Percentiles rank a stretch among this genome's conserved stretches.
These are phyloP conservation scores for Ganoderma sinense DNA, from an alignment of 1,284 basidiomycete species.

Conservation along the genomic window DNA sequence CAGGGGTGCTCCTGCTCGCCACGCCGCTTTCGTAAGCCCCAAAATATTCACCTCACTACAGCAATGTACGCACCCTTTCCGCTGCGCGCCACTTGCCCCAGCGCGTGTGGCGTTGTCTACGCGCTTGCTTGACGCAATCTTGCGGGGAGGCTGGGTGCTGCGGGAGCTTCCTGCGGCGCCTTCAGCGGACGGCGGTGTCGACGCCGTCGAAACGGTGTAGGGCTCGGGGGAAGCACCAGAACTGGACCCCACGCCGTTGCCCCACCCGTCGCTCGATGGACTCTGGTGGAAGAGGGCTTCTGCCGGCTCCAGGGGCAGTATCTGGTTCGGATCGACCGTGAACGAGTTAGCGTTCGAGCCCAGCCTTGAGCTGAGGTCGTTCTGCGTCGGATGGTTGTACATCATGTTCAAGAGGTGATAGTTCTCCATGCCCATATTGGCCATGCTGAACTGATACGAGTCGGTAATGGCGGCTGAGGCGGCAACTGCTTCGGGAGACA, in stretches of 20 bases:
- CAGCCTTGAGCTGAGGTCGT: conserved; percentile 47
- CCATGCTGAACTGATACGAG: conserved; percentile 66
- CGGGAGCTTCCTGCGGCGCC: conserved; percentile 44
- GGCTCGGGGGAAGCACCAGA: conserved; percentile 82
- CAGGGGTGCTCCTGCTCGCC: conserved; percentile 29
- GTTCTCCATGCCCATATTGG: conserved; percentile 61
- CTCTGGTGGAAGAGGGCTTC: conserved; percentile 70
- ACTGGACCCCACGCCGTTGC: conserved; percentile 67
- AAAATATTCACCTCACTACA: neutral
- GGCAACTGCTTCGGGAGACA: conserved; percentile 70
- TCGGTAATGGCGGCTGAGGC: conserved; percentile 73
- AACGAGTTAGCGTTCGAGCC: conserved; percentile 53
- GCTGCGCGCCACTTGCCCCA: conserved; percentile 38
- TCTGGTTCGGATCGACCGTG: conserved; percentile 90
- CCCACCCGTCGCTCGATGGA: conserved; percentile 84
- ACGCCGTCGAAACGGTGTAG: conserved; percentile 68
- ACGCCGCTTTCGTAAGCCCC: neutral
- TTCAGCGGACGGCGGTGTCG: conserved; percentile 73
- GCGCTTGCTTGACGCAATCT: conserved; percentile 68
- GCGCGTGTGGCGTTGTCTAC: conserved; percentile 46
- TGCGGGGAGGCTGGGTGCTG: conserved; percentile 45
- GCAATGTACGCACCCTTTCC: conserved; percentile 54
- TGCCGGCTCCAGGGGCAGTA: conserved; percentile 62
- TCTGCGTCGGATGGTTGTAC: conserved; percentile 50
- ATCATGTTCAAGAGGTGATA: conserved; percentile 71